phyloP scores from a whole-genome alignment of 2,329 filamentous ascomycete genomes.

The Monilinia aucupariae region DNA sequence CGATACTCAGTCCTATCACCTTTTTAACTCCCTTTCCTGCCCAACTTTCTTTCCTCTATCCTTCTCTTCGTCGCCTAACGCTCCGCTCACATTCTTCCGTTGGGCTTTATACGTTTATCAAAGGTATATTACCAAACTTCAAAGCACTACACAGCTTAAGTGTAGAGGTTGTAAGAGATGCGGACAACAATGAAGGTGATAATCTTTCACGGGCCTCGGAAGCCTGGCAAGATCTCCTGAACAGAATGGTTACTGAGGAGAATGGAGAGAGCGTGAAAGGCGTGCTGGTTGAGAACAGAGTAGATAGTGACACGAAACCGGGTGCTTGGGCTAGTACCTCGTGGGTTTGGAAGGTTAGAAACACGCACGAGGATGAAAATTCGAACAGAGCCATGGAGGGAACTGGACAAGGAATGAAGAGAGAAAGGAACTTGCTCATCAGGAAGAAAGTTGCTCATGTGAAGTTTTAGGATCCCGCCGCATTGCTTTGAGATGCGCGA shows the following conservation, averaged over 20 bases:
- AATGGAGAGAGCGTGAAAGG: neutral
- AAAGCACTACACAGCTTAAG: neutral
- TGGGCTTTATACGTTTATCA: neutral
- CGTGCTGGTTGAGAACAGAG: no score
- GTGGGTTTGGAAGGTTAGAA: neutral
- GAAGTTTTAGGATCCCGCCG: neutral
- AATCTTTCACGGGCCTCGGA: neutral
- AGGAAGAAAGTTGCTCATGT: neutral
- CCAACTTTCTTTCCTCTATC: neutral
- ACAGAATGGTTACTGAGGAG: neutral
- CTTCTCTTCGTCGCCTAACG: neutral
- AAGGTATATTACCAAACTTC: neutral
- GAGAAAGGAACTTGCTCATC: neutral
- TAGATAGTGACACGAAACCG: accelerated
- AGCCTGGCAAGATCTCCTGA: neutral
- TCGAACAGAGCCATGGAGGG: neutral
- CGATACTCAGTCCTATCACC: neutral
- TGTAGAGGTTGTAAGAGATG: neutral
- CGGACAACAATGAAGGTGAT: neutral
- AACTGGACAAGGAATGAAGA: neutral
- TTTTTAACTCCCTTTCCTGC: neutral
- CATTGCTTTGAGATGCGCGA: neutral
- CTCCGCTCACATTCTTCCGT: neutral
- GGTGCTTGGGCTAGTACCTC: no score
- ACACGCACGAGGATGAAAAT: neutral